These are phyloP conservation scores for Leccinum broughii DNA, from an alignment of 768 basidiomycete genomes.

Conservation along the genomic window DNA sequence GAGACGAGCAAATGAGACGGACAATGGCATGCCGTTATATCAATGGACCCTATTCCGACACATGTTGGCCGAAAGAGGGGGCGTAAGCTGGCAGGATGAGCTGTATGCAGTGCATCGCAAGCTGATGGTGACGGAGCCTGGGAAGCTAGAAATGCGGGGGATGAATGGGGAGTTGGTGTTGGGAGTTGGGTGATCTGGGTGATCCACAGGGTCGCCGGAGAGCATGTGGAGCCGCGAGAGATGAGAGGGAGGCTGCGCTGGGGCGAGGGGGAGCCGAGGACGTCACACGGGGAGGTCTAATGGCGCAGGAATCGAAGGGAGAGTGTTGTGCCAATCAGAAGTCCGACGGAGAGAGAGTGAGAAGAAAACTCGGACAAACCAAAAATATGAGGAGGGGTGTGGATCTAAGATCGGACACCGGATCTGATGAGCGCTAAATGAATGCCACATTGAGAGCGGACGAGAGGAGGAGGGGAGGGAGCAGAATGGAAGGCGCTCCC, in stretches of 20 bases:
- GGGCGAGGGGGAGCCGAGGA: background rate
- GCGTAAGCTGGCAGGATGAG: slow-evolving; percentile 9
- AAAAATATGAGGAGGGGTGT: slow-evolving; percentile 12
- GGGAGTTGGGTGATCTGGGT: background rate
- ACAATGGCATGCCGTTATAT: slow-evolving; percentile 13
- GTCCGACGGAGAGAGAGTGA: slow-evolving; percentile 13
- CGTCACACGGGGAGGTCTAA: background rate
- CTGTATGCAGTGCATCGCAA: background rate
- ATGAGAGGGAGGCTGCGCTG: background rate
- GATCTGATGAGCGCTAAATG: slow-evolving; percentile 15
- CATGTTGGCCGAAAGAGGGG: slow-evolving; percentile 16
- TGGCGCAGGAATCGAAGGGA: background rate
- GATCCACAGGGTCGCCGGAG: background rate
- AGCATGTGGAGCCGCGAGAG: slow-evolving; percentile 3
- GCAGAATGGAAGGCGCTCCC: slow-evolving; percentile 19
- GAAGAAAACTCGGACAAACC: slow-evolving; percentile 6
- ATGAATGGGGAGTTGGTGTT: background rate
- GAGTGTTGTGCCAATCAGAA: background rate
- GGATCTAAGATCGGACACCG: slow-evolving; percentile 15
- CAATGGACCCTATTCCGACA: slow-evolving; percentile 7
- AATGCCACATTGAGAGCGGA: background rate
- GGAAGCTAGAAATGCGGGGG: background rate
- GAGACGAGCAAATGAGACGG: background rate
- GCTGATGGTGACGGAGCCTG: slow-evolving; percentile 3
- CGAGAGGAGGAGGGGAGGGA: background rate